A percentile compares a stretch with the other conserved stretches of the same genome.
Conservation (phyloP, 257 asterid species). For the Ajuga chamaepitys region DNA sequence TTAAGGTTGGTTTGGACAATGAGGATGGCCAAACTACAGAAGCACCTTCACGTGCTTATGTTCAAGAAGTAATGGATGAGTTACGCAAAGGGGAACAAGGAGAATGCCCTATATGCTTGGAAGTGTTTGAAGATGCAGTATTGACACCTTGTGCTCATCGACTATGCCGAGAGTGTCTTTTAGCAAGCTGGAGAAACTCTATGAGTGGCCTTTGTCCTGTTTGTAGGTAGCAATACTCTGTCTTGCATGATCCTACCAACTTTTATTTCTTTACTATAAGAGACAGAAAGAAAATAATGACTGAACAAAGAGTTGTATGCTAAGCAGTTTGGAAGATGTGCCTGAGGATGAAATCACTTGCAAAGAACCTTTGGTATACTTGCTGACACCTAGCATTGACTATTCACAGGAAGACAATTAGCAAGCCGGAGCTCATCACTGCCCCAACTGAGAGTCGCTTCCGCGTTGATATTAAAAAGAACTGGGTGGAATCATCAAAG, state of each 20-base stretch:
- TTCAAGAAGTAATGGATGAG: conserved; percentile 89
- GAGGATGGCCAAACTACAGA: conserved; percentile 50
- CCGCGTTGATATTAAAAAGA: conserved; percentile 71
- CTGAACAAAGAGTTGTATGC: not conserved
- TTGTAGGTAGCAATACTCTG: conserved; percentile 59
- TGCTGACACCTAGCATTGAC: conserved; percentile 7
- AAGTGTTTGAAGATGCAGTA: conserved; percentile 97
- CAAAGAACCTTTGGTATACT: conserved; percentile 6
- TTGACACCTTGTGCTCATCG: conserved; percentile 98
- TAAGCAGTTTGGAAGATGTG: not conserved
- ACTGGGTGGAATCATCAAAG: conserved; percentile 94
- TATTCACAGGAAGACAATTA: conserved; percentile 52
- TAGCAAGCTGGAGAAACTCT: conserved; percentile 90
- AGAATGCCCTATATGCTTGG: conserved; percentile 97
- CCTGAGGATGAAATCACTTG: not conserved
- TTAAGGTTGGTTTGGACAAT: conserved; percentile 50
- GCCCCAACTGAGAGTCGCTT: conserved; percentile 92
- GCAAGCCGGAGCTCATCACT: conserved; percentile 85
- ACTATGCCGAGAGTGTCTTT: conserved; percentile 89
- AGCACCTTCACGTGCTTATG: conserved; percentile 72
- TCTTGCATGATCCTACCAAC: conserved; percentile 12
- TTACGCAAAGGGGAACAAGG: conserved; percentile 82
- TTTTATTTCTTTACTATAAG: conserved; percentile 1
- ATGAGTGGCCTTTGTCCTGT: conserved; percentile 87
- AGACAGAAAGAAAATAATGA: not conserved